Evolutionary conservation across 1,284 basidiomycete species (phyloP).

Genomic region (Heliocybe sulcata): DNA sequence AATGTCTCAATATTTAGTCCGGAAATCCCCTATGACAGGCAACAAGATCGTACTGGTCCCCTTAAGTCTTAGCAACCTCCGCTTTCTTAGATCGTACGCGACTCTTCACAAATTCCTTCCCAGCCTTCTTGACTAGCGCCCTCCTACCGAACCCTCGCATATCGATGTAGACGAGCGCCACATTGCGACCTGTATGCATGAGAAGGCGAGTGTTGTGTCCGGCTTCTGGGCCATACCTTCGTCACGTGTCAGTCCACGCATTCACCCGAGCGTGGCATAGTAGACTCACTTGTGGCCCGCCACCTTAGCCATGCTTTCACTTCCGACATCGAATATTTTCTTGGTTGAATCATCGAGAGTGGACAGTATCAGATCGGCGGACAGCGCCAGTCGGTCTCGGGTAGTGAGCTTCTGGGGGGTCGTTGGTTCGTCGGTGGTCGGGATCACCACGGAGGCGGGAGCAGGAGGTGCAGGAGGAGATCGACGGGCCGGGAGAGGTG

Average conservation of each 20-base stretch:
- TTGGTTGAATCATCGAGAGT: conserved; percentile 62
- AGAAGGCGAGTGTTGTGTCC: conserved; percentile 47
- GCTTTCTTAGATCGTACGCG: conserved; percentile 9
- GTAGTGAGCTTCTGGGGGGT: conserved; percentile 5
- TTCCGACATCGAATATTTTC: conserved; percentile 52
- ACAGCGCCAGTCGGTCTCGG: conserved; percentile 44
- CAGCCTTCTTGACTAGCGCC: conserved; percentile 57
- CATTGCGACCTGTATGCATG: conserved; percentile 61
- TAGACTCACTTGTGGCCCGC: conserved; percentile 50
- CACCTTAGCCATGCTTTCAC: conserved; percentile 46
- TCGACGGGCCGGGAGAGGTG: conserved; percentile 12
- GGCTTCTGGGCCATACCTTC: conserved; percentile 59
- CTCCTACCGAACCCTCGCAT: conserved; percentile 63
- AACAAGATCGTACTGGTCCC: too few species aligned
- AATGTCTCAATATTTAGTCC: too few species aligned
- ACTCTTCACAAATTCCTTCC: conserved; percentile 46
- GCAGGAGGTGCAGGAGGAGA: conserved; percentile 11
- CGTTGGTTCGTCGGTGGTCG: conserved; percentile 8
- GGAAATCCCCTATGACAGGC: too few species aligned
- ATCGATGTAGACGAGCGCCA: conserved; percentile 73
- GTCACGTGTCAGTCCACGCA: conserved; percentile 1
- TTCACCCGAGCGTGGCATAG: too few species aligned
- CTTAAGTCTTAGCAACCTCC: neutral
- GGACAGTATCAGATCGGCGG: conserved; percentile 67
- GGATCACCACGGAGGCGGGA: conserved; percentile 21